Evolutionary conservation across 257 asterid species (phyloP).

Genomic region (Nicotiana obtusifolia): DNA sequence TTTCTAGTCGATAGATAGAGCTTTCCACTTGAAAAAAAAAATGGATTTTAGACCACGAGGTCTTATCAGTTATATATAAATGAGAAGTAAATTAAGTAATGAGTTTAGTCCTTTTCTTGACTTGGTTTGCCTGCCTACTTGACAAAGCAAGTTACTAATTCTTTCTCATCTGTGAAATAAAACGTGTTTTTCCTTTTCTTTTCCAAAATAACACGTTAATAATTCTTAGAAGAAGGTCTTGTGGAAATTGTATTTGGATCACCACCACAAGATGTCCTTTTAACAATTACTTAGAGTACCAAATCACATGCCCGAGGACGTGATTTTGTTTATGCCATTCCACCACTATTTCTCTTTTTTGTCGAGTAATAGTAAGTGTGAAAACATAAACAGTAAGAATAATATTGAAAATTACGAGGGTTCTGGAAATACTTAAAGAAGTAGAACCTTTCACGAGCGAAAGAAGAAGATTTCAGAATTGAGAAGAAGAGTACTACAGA

Average conservation of each 20-base stretch:
- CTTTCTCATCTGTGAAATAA: neutral
- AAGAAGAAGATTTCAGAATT: neutral
- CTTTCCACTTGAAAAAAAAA: too few species aligned
- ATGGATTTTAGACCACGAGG: too few species aligned
- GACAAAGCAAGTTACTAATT: neutral
- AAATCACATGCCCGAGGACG: neutral
- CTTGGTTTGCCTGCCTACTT: neutral
- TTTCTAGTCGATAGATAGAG: too few species aligned
- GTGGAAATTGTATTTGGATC: neutral
- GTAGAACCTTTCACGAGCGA: neutral
- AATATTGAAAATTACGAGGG: neutral
- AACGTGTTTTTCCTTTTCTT: neutral
- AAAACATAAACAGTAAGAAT: neutral
- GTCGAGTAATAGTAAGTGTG: neutral
- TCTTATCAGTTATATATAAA: too few species aligned
- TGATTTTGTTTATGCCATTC: neutral
- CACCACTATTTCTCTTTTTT: neutral
- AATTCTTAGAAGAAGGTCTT: neutral
- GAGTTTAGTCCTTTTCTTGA: neutral
- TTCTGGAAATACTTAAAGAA: neutral
- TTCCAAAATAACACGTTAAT: neutral
- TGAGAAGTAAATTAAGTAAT: neutral
- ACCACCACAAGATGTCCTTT: neutral
- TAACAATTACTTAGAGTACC: neutral
- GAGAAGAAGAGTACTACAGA: too few species aligned